Evolutionary conservation across 225 moss, liverwort and hornwort species (phyloP).

Genomic region (Sphagnum contortum): DNA sequence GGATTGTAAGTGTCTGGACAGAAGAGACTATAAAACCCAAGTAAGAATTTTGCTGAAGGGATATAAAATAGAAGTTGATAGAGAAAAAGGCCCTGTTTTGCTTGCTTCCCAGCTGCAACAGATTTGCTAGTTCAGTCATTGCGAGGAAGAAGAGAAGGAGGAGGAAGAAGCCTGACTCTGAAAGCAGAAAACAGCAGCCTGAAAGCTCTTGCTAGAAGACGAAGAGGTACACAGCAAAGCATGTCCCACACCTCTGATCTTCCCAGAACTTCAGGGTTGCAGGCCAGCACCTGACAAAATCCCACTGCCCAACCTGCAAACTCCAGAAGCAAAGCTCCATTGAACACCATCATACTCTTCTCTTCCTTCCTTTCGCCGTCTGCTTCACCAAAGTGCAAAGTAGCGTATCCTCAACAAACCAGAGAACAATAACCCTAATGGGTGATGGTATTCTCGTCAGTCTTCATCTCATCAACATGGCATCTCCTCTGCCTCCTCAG

Average conservation of each 20-base stretch:
- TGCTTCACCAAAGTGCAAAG: no score
- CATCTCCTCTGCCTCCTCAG: no score
- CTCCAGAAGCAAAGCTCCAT: conserved; percentile 25
- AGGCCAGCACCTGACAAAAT: conserved; percentile 48
- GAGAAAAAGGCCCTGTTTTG: no score
- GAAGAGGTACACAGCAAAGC: conserved; percentile 53
- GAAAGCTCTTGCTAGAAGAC: conserved; percentile 24
- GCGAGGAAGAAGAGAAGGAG: conserved; percentile 3
- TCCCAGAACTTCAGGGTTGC: conserved; percentile 48
- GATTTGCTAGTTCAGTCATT: no score
- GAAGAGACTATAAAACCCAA: no score
- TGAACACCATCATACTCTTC: conserved; percentile 41
- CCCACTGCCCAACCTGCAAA: conserved; percentile 49
- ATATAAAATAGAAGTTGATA: no score
- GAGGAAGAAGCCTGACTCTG: conserved; percentile 15
- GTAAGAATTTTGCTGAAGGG: no score
- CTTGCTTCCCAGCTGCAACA: neutral
- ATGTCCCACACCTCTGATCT: conserved; percentile 35
- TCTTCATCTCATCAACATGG: no score
- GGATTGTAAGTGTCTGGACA: no score
- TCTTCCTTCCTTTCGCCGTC: neutral
- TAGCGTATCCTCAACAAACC: no score
- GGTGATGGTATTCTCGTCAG: no score
- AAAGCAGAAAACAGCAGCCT: conserved; percentile 19
- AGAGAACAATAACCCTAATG: no score